Conservation (phyloP, 805 yeast species). For the Myxozyma sirexii region DNA sequence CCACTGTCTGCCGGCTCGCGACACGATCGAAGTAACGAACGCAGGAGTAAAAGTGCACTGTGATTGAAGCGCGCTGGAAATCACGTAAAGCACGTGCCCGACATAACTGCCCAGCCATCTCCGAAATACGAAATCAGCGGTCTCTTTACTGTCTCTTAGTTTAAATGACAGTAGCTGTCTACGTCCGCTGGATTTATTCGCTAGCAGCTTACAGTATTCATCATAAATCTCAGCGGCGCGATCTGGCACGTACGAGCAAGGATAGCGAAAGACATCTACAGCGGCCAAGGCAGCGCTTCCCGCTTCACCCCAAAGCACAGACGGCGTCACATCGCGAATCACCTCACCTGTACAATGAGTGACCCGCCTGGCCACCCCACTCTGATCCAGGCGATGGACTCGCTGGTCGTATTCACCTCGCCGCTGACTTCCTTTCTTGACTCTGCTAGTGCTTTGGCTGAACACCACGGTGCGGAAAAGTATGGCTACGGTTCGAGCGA, state of each 20-base stretch:
- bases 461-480: background rate
- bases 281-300: too few species aligned
- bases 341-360: constrained; percentile 2
- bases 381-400: background rate
- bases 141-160: background rate
- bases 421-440: background rate
- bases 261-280: too few species aligned
- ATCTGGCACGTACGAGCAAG: too few species aligned
- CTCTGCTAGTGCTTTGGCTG: background rate
- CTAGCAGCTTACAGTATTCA: too few species aligned
- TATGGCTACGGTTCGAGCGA: background rate
- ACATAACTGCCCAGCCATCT: constrained; percentile 1
- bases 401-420: background rate
- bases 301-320: too few species aligned
- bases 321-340: background rate
- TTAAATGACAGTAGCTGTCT: too few species aligned
- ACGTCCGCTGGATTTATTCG: too few species aligned
- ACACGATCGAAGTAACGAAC: too few species aligned
- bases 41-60: background rate
- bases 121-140: background rate
- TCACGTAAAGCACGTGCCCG: background rate
- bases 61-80: background rate
- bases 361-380: background rate
- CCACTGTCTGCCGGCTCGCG: too few species aligned
- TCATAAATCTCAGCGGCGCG: too few species aligned